Evolutionary conservation across 768 basidiomycete species (phyloP).

Genomic region (Mycena galericulata): DNA sequence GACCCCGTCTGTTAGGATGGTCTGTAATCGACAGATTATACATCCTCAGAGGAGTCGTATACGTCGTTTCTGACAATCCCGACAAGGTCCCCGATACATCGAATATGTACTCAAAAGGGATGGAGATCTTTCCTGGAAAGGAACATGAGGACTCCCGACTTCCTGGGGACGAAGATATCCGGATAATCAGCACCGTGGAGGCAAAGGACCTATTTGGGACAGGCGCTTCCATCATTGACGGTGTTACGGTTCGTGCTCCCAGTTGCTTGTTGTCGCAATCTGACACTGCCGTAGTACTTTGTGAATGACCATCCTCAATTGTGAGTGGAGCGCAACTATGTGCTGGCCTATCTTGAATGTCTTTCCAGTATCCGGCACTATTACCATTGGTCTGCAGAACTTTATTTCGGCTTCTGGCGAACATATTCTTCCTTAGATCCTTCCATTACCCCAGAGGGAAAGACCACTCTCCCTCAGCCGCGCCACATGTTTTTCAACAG

Average conservation of each 20-base stretch:
- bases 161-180: constrained; percentile 69
- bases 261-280: not conserved
- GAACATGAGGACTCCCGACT: constrained; percentile 59
- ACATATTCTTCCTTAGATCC: constrained; percentile 88
- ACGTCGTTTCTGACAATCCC: constrained; percentile 27
- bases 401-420: constrained; percentile 94
- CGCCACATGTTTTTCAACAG: constrained; percentile 83
- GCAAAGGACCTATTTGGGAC: constrained; percentile 79
- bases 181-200: constrained; percentile 74
- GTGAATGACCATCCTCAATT: constrained; percentile 92
- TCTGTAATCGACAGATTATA: constrained; percentile 27
- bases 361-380: constrained; percentile 84
- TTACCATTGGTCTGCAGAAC: constrained; percentile 94
- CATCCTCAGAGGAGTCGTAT: constrained; percentile 30
- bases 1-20: constrained; percentile 21
- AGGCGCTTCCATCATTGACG: constrained; percentile 77
- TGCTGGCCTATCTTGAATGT: not conserved
- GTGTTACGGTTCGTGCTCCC: constrained; percentile 67
- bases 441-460: constrained; percentile 71
- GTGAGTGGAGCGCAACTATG: constrained; percentile 54
- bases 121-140: constrained; percentile 58
- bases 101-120: constrained; percentile 64
- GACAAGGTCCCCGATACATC: constrained; percentile 53
- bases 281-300: constrained; percentile 66
- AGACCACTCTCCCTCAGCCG: constrained; percentile 78